phyloP scores from a whole-genome alignment of 2,329 filamentous ascomycete species.

The Proliferodiscus dingleyae region DNA sequence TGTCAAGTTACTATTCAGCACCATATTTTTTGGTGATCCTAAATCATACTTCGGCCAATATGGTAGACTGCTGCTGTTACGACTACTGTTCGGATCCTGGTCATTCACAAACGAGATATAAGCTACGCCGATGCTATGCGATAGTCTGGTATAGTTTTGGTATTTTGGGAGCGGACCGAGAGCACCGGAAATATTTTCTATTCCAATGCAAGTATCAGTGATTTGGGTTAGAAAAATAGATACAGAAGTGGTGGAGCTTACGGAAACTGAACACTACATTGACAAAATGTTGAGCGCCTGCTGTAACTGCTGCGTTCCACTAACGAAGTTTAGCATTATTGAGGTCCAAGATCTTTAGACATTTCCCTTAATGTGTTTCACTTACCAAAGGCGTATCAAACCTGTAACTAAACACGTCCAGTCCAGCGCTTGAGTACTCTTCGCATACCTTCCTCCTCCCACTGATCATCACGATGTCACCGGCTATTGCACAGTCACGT shows the following conservation, averaged over 20 bases:
- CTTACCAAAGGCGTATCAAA: constrained; percentile 40
- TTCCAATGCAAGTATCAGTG: neutral
- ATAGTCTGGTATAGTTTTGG: constrained; percentile 32
- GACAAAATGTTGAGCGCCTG: constrained; percentile 43
- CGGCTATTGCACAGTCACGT: constrained; percentile 41
- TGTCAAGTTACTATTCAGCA: constrained; percentile 38
- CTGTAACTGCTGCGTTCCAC: constrained; percentile 37
- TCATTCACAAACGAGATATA: constrained; percentile 37
- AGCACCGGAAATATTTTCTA: constrained; percentile 42
- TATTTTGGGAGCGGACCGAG: constrained; percentile 42
- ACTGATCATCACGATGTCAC: constrained; percentile 45
- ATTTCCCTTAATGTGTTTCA: neutral
- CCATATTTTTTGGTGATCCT: constrained; percentile 38
- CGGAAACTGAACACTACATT: constrained; percentile 47
- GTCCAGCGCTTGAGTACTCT: constrained; percentile 33
- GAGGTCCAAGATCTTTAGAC: neutral
- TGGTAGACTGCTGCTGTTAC: constrained; percentile 30
- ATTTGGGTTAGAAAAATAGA: neutral
- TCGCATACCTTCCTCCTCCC: constrained; percentile 42
- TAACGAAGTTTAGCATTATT: too few species aligned
- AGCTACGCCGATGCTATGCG: constrained; percentile 21
- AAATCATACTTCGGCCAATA: constrained; percentile 40
- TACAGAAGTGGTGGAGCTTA: neutral
- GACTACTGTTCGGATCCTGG: constrained; percentile 38
- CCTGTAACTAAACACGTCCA: constrained; percentile 43